Evolutionary conservation across 805 yeast species (phyloP).

Genomic region (Saccharomyces kudriavzevii): DNA sequence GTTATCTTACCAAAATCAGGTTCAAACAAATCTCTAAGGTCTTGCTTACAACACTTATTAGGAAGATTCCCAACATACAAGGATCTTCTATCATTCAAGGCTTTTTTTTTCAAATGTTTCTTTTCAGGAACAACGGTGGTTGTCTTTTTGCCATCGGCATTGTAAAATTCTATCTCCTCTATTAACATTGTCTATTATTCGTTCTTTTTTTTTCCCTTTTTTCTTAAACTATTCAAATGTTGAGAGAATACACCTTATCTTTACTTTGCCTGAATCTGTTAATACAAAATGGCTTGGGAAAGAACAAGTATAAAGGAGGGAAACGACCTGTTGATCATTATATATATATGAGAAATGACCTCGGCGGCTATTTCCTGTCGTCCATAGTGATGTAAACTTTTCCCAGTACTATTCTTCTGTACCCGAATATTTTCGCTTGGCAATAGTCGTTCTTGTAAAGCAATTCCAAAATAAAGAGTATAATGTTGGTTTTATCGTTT

Average conservation of each 20-base stretch:
- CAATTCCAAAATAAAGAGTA: neutral
- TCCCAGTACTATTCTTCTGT: neutral
- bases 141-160: conserved; percentile 1
- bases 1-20: conserved; percentile 12
- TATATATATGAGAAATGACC: neutral
- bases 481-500: neutral
- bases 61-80: conserved; percentile 29
- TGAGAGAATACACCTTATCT: neutral
- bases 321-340: neutral
- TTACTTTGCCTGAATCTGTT: neutral
- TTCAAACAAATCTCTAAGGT: conserved; percentile 21
- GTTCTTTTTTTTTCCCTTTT: neutral
- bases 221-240: no score
- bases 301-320: neutral
- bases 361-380: neutral
- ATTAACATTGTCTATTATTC: conserved; percentile 11
- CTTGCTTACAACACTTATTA: conserved; percentile 11
- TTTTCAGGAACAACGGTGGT: neutral
- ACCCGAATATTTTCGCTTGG: neutral
- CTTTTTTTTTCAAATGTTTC: neutral
- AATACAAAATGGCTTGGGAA: neutral
- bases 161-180: conserved; percentile 11
- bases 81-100: conserved; percentile 26
- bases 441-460: neutral
- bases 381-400: neutral